A percentile compares a stretch with the other conserved stretches of the same genome.
phyloP scores from a whole-genome alignment of 202 grass and related monocot species.

The Sporobolus alterniflorus region DNA sequence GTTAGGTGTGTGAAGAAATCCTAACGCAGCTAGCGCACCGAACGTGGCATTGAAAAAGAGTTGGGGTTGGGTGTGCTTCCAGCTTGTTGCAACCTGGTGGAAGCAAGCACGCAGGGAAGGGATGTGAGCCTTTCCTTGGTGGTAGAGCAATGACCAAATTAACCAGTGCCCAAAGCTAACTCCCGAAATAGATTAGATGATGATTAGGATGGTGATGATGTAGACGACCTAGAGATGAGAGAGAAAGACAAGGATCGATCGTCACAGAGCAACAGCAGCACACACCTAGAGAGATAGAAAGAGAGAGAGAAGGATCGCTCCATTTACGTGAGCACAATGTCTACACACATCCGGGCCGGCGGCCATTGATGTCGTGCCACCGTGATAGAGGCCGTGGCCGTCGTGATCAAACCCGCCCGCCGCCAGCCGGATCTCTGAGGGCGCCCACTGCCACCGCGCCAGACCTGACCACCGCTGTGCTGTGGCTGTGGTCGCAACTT shows the following conservation, averaged over 20 bases:
- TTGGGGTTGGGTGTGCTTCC: constrained; percentile 25
- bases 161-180: constrained; percentile 44
- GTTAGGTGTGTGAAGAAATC: background rate
- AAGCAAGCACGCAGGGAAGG: constrained; percentile 2
- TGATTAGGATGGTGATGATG: constrained; percentile 36
- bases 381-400: too few species aligned
- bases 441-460: too few species aligned
- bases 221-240: background rate
- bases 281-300: background rate
- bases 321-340: constrained; percentile 76
- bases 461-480: too few species aligned
- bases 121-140: constrained; percentile 42
- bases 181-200: constrained; percentile 19
- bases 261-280: constrained; percentile 37
- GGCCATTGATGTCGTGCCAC: too few species aligned
- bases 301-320: background rate
- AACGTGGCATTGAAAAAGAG: constrained; percentile 12
- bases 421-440: too few species aligned
- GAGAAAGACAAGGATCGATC: constrained; percentile 4
- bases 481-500: too few species aligned
- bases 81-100: background rate
- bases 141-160: constrained; percentile 49
- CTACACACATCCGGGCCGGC: too few species aligned
- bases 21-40: constrained; percentile 4
- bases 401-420: too few species aligned